These are phyloP conservation scores for Symmetrospora coprosmae DNA, from an alignment of 768 basidiomycete genomes.

Conservation along the genomic window DNA sequence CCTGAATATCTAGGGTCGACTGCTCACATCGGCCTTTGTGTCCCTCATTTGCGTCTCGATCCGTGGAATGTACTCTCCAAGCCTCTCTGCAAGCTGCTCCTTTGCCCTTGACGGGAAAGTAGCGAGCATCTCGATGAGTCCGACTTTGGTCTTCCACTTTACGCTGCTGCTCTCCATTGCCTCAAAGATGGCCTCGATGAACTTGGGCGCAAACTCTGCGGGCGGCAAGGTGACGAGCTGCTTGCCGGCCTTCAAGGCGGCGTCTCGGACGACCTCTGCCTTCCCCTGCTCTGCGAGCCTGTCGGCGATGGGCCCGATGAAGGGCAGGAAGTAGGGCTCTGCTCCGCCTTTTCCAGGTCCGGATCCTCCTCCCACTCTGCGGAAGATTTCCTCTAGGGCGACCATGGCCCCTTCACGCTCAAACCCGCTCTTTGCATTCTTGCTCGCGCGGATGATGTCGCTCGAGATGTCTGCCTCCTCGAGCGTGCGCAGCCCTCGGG, in stretches of 20 bases:
- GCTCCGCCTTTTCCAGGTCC: constrained; percentile 60
- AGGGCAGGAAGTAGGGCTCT: constrained; percentile 61
- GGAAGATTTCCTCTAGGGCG: constrained; percentile 59
- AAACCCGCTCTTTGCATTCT: constrained; percentile 65
- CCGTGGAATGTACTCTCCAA: constrained; percentile 66
- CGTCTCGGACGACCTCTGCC: constrained; percentile 75
- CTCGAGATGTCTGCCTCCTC: constrained; percentile 42
- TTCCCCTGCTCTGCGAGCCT: constrained; percentile 90
- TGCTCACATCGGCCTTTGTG: constrained; percentile 74
- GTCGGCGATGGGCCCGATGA: constrained; percentile 63
- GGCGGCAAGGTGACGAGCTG: constrained; percentile 69
- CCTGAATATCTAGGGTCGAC: not conserved
- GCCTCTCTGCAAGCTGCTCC: constrained; percentile 62
- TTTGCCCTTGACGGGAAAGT: constrained; percentile 27
- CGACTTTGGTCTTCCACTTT: constrained; percentile 93
- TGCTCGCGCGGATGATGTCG: constrained; percentile 53
- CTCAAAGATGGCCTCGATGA: constrained; percentile 50
- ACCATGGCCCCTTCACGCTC: constrained; percentile 77
- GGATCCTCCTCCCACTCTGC: constrained; percentile 41
- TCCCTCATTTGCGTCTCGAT: constrained; percentile 89
- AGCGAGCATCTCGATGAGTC: constrained; percentile 63
- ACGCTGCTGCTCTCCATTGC: constrained; percentile 49
- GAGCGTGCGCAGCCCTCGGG: constrained; percentile 28
- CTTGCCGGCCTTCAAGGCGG: constrained; percentile 67
- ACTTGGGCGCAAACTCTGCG: constrained; percentile 57